Evolutionary conservation across 768 basidiomycete species (phyloP).

Genomic region (Serendipita sp.): DNA sequence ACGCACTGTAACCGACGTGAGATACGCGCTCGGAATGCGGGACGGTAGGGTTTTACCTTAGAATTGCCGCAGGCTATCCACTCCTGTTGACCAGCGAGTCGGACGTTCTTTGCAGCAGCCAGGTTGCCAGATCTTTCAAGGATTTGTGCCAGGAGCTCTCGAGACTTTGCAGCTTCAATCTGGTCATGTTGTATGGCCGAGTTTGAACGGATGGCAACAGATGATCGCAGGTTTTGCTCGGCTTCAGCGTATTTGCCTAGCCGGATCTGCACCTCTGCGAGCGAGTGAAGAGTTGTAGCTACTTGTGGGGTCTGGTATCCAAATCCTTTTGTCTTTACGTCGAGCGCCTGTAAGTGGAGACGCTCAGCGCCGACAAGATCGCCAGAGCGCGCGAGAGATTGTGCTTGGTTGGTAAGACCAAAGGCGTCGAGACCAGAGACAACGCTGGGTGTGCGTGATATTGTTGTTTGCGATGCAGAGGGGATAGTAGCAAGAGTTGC

Average conservation of each 20-base stretch:
- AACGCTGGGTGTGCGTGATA: slow-evolving; percentile 7
- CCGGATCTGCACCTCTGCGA: slow-evolving; percentile 24
- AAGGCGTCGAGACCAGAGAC: slow-evolving; percentile 11
- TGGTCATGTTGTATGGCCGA: slow-evolving; percentile 9
- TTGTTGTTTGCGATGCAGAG: slow-evolving; percentile 16
- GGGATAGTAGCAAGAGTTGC: slow-evolving; percentile 13
- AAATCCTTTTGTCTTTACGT: slow-evolving; percentile 16
- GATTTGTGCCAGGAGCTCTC: slow-evolving; percentile 25
- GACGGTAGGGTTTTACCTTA: slow-evolving; percentile 13
- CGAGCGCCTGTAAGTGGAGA: slow-evolving; percentile 20
- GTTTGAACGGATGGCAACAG: slow-evolving; percentile 17
- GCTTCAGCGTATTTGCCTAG: slow-evolving; percentile 24
- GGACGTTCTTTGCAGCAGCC: slow-evolving; percentile 19
- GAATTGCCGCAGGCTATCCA: slow-evolving; percentile 20
- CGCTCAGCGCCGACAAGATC: slow-evolving; percentile 19
- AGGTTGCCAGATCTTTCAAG: slow-evolving; percentile 23
- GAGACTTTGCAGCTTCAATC: slow-evolving; percentile 23
- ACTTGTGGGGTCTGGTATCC: slow-evolving; percentile 17
- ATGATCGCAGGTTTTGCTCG: slow-evolving; percentile 22
- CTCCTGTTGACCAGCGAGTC: slow-evolving; percentile 16
- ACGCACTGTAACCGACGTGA: slow-evolving; percentile 16
- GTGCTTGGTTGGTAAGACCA: slow-evolving; percentile 15
- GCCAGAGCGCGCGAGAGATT: slow-evolving; percentile 14
- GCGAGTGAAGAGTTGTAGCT: slow-evolving; percentile 22
- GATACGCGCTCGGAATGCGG: neutral